Evolutionary conservation across 805 yeast species (phyloP).

Genomic region (Grigorovia jiainica): DNA sequence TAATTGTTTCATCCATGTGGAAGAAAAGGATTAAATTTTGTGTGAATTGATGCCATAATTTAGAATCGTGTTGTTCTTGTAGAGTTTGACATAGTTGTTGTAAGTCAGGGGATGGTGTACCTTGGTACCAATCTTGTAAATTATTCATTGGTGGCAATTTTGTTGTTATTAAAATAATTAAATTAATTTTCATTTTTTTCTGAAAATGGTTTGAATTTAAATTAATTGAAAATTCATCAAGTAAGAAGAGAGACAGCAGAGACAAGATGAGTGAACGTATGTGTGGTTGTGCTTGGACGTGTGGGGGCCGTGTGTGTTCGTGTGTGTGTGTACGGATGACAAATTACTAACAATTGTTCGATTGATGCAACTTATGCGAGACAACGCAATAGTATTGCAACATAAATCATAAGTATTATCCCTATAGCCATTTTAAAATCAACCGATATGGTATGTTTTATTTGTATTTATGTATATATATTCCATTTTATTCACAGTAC

Average conservation of each 20-base stretch:
- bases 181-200: background rate
- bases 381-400: too few species aligned
- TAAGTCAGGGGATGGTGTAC: background rate
- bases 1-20: conserved; percentile 39
- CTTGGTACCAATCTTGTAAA: background rate
- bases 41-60: conserved; percentile 92
- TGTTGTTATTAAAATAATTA: too few species aligned
- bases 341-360: background rate
- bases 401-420: too few species aligned
- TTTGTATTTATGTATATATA: background rate
- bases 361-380: too few species aligned
- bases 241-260: background rate
- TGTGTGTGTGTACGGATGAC: background rate
- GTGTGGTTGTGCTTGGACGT: background rate
- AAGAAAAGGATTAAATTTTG: conserved; percentile 54
- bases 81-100: background rate
- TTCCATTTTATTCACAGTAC: background rate
- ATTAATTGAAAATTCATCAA: too few species aligned
- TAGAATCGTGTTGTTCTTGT: conserved; percentile 55
- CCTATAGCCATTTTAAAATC: conserved; percentile 15
- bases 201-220: background rate
- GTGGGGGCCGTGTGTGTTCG: background rate
- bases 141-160: background rate
- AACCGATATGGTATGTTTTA: conserved; percentile 27
- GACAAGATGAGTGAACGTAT: background rate